A percentile compares a stretch with the other conserved stretches of the same genome.
phyloP scores from a whole-genome alignment of 805 yeast genomes.

The Ogataea parapolymorpha region DNA sequence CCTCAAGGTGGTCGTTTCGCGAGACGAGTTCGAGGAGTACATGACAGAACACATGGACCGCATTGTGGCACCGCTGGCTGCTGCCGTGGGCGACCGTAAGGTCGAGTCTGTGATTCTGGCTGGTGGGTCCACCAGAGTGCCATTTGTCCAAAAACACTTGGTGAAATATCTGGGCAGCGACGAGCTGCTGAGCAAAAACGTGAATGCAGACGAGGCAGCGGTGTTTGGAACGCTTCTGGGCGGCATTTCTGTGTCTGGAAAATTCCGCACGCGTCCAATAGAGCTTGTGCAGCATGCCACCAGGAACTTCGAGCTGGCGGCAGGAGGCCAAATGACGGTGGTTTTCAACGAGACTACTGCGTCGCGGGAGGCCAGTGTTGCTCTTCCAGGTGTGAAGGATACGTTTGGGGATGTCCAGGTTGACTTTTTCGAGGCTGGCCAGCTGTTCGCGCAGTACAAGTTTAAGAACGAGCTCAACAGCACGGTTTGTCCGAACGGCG shows the following conservation, averaged over 20 bases:
- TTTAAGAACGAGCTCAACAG: slow-evolving; percentile 25
- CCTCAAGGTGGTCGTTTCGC: slow-evolving; percentile 59
- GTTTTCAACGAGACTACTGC: slow-evolving; percentile 49
- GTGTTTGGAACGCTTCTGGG: slow-evolving; percentile 86
- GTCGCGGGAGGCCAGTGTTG: slow-evolving; percentile 31
- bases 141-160: slow-evolving; percentile 71
- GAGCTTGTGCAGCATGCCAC: slow-evolving; percentile 54
- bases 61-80: slow-evolving; percentile 51
- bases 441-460: slow-evolving; percentile 9
- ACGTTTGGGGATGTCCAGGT: slow-evolving; percentile 32
- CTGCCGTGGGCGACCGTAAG: slow-evolving; percentile 35
- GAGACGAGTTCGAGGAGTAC: slow-evolving; percentile 75
- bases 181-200: slow-evolving; percentile 63
- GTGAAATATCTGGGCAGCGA: slow-evolving; percentile 54
- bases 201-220: slow-evolving; percentile 94
- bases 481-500: slow-evolving; percentile 38
- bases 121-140: slow-evolving; percentile 92
- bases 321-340: slow-evolving; percentile 22
- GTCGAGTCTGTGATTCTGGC: slow-evolving; percentile 64
- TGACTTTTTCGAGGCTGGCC: slow-evolving; percentile 34
- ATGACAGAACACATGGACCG: slow-evolving; percentile 43
- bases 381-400: slow-evolving; percentile 33
- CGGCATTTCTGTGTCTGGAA: slow-evolving; percentile 70
- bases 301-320: slow-evolving; percentile 43
- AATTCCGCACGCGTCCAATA: slow-evolving; percentile 62